Evolutionary conservation across 2,329 filamentous ascomycete genomes (phyloP).

Genomic region (Aspergillus sp.): DNA sequence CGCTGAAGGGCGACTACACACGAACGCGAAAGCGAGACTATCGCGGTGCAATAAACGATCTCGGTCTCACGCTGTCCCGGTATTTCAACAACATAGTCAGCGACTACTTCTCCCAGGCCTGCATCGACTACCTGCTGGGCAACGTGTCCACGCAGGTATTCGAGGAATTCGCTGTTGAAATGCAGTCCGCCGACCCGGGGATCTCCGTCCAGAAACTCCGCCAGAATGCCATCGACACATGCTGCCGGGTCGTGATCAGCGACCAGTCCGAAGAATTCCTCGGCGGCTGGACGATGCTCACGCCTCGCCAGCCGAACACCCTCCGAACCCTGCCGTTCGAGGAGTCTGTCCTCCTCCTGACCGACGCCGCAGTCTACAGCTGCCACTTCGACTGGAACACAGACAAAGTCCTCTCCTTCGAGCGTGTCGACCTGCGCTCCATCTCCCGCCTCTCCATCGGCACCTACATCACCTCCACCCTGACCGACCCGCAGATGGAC

Average conservation of each 20-base stretch:
- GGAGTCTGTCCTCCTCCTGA: slow-evolving; percentile 79
- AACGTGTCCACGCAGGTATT: slow-evolving; percentile 79
- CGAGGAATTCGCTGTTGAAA: slow-evolving; percentile 85
- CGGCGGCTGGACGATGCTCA: slow-evolving; percentile 80
- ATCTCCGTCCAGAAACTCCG: slow-evolving; percentile 76
- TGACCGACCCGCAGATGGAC: slow-evolving; percentile 68
- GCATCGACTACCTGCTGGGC: slow-evolving; percentile 87
- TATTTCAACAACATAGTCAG: slow-evolving; percentile 85
- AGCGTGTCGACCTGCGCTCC: slow-evolving; percentile 68
- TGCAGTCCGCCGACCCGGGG: slow-evolving; percentile 87
- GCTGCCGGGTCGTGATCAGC: slow-evolving; percentile 74
- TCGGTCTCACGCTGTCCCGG: slow-evolving; percentile 71
- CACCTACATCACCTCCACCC: slow-evolving; percentile 81
- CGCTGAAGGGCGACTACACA: slow-evolving; percentile 94
- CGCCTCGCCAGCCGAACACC: slow-evolving; percentile 62
- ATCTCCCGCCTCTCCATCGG: slow-evolving; percentile 66
- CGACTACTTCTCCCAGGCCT: slow-evolving; percentile 91
- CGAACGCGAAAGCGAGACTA: slow-evolving; percentile 84
- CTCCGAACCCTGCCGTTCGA: slow-evolving; percentile 66
- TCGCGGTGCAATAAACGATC: slow-evolving; percentile 80
- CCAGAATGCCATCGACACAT: slow-evolving; percentile 82
- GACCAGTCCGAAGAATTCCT: slow-evolving; percentile 77
- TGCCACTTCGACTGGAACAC: slow-evolving; percentile 91
- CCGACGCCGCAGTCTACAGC: slow-evolving; percentile 73
- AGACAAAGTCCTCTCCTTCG: slow-evolving; percentile 88